Base-by-base conservation (phyloP, 208 protist species). In the Trypanosoma melophagium region DNA sequence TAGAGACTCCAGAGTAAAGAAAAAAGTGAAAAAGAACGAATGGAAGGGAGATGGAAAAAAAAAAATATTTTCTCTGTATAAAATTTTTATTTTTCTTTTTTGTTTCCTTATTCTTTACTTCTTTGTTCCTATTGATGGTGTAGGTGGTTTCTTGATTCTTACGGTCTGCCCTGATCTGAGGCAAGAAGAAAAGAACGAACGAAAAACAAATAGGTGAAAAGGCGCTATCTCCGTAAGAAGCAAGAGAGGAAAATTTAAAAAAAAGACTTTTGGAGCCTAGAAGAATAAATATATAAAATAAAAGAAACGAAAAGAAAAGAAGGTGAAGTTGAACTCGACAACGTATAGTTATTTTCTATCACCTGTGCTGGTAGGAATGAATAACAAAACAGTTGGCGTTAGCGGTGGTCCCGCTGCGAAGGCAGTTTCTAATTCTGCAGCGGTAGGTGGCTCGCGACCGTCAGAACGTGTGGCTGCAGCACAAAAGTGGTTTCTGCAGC, bases 401-500 rank as follows among this genome's bases (percentile, higher is more conserved):
- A 22, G 17, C 12, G 57, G 57, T 19, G 51, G 25, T 16, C 13
- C 38, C 7, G 51, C 13, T 8, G 40, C 22, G 10, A 38, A 17
- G 47, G 49, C 19, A 22, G 58, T 24, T 19, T 7, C 35, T 24
- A n/a, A n/a, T n/a, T n/a, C n/a, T n/a, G n/a, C n/a, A n/a, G n/a
- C n/a, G n/a, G n/a, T n/a, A n/a, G n/a, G n/a, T n/a, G n/a, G n/a
- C n/a, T 28, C 53, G 8, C 24, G 40, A 44, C 12, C 40, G 12
- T 44, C 40, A 12, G 40, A 44, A 12, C 7, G 40, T 14, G 31
- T 72, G 12, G 44, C 38, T 2, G 51, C 64, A 2, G 56, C 58
- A 25, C 72, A 71, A 41, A 69, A 71, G 41, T 35, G 19, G 45
- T 66, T 77, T 57, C 51, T 73, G 16, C 72, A 72, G 45, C 57